Evolutionary conservation across 805 yeast genomes (phyloP).

Genomic region (Monosporozyma aquatica): DNA sequence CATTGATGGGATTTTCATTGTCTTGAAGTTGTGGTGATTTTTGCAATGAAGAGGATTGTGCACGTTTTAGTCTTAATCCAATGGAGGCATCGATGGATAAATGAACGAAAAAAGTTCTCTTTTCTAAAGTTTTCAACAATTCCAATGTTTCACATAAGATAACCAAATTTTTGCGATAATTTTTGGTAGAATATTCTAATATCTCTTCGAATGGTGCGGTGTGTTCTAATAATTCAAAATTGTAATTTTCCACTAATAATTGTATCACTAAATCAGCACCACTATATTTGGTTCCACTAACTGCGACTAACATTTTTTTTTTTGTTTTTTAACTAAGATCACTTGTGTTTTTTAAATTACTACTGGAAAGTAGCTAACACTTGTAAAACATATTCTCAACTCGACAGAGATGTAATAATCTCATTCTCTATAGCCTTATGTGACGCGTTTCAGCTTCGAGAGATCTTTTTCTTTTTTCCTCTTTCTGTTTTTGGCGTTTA

Average conservation of each 20-base stretch:
- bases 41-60: too few species aligned
- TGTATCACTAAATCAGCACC: slow-evolving; percentile 18
- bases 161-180: slow-evolving; percentile 60
- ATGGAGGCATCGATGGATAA: slow-evolving; percentile 69
- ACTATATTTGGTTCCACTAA: slow-evolving; percentile 24
- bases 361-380: too few species aligned
- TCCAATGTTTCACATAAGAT: slow-evolving; percentile 37
- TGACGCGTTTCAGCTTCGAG: too few species aligned
- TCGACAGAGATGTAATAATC: too few species aligned
- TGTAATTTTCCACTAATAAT: slow-evolving; percentile 8
- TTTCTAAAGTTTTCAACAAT: slow-evolving; percentile 40
- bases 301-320: slow-evolving; percentile 21
- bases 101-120: slow-evolving; percentile 80
- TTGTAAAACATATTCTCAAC: too few species aligned
- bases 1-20: slow-evolving; percentile 20
- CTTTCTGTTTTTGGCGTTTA: too few species aligned
- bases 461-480: too few species aligned
- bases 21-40: too few species aligned
- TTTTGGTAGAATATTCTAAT: slow-evolving; percentile 50
- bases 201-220: slow-evolving; percentile 32
- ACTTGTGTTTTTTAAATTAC: too few species aligned
- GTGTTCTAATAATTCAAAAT: slow-evolving; percentile 15
- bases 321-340: not conserved
- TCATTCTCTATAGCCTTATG: too few species aligned
- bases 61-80: slow-evolving; percentile 32